Evolutionary conservation across 208 protist species (phyloP).

Genomic region (Leishmania lainsoni): DNA sequence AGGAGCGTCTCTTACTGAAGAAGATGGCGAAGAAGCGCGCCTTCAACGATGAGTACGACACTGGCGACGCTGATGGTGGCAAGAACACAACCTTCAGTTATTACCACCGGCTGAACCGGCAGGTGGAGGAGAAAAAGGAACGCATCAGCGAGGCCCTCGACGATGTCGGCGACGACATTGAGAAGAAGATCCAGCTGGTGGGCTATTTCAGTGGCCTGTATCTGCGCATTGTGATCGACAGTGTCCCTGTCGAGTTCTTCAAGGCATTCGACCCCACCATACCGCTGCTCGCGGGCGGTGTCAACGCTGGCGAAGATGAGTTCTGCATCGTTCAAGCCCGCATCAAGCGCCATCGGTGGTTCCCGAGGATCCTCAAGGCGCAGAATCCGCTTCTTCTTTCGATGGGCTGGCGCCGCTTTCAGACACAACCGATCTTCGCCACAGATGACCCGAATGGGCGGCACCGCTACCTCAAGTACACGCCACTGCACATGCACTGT

Average conservation of each 20-base stretch:
- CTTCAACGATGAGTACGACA: conserved; percentile 88
- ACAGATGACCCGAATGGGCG: conserved; percentile 97
- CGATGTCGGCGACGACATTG: conserved; percentile 81
- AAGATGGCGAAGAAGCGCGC: conserved; percentile 92
- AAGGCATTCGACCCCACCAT: conserved; percentile 86
- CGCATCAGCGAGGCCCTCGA: conserved; percentile 79
- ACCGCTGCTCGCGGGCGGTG: conserved; percentile 95
- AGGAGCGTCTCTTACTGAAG: conserved; percentile 81
- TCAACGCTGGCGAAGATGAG: conserved; percentile 95
- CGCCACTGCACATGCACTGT: conserved; percentile 99
- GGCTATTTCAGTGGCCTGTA: conserved; percentile 96
- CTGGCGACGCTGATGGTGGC: conserved; percentile 37
- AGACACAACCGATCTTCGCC: conserved; percentile 94
- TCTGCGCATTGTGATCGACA: conserved; percentile 94
- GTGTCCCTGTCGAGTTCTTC: conserved; percentile 96
- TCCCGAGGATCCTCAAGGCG: conserved; percentile 98
- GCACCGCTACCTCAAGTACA: conserved; percentile 99
- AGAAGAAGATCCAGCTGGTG: conserved; percentile 87
- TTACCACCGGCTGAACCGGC: conserved; percentile 75
- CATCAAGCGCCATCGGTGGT: conserved; percentile 99
- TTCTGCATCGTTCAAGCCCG: conserved; percentile 94
- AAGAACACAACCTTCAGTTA: conserved; percentile 83
- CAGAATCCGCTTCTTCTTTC: conserved; percentile 98
- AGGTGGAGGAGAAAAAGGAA: conserved; percentile 87
- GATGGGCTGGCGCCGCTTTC: conserved; percentile 99